Evolutionary conservation across 192 early-diverging fungal species (phyloP).

Genomic region (Umbelopsis sp.): DNA sequence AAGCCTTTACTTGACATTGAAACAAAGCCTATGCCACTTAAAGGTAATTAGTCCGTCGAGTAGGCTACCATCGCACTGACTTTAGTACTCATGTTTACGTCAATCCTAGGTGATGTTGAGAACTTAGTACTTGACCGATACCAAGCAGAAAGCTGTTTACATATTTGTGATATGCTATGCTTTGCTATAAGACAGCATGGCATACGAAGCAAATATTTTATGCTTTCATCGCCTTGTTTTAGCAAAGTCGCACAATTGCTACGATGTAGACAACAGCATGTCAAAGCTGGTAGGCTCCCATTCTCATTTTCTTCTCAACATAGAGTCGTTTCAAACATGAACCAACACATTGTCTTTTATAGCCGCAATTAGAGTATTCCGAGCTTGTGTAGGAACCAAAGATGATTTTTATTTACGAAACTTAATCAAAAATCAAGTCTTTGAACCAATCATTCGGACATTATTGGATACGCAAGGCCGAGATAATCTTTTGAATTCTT

Average conservation of each 20-base stretch:
- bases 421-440: slow-evolving; percentile 72
- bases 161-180: slow-evolving; percentile 78
- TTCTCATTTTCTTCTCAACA: slow-evolving; percentile 13
- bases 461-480: slow-evolving; percentile 64
- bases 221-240: slow-evolving; percentile 65
- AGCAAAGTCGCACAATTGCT: slow-evolving; percentile 68
- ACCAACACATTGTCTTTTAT: slow-evolving; percentile 19
- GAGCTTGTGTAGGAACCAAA: slow-evolving; percentile 72
- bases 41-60: slow-evolving; percentile 18
- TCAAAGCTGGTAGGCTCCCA: slow-evolving; percentile 66
- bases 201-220: slow-evolving; percentile 76
- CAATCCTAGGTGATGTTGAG: slow-evolving; percentile 9
- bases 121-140: slow-evolving; percentile 29
- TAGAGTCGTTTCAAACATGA: no score
- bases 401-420: slow-evolving; percentile 87
- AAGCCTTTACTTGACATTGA: slow-evolving; percentile 63
- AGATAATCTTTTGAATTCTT: slow-evolving; percentile 87
- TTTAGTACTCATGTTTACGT: slow-evolving; percentile 25
- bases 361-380: slow-evolving; percentile 81
- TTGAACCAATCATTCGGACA: slow-evolving; percentile 67
- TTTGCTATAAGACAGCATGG: slow-evolving; percentile 75
- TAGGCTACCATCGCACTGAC: slow-evolving; percentile 16
- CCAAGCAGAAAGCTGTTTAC: slow-evolving; percentile 49
- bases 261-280: slow-evolving; percentile 62
- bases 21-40: slow-evolving; percentile 32